Evolutionary conservation across 352 stramenopile genomes (phyloP), one percentile per base, ranked within the genome.

Genomic region (Pythium dissotocum): DNA sequence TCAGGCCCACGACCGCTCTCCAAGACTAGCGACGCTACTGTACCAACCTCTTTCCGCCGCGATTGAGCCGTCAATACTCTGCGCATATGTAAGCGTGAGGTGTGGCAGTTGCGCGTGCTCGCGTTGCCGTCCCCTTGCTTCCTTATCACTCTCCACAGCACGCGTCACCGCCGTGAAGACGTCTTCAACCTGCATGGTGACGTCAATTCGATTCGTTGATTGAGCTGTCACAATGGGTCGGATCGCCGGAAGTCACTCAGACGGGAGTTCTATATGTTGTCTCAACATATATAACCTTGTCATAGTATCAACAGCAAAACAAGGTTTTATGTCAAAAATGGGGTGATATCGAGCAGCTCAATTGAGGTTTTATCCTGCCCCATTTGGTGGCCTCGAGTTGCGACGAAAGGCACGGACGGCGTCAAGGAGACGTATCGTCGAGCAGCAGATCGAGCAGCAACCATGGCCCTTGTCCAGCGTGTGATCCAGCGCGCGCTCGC

Each of bases 51-150:
- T 77, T 58, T 85, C 63, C 4, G 77, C 81, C 2, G 89, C 63
- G 38, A 97, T 85, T 4, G 82, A 95, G 1, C 90, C 90, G 57
- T 97, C 90, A 10, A 97, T 87, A 61, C 90, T 97, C 63, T 97
- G 90, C 44, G 90, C 90, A 61, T 97, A 97, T 12, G 89, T 95
- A 18, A 97, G 70, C 42, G 90, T 97, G 46, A 97, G 65, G 32
- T 87, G 83, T 3, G 86, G 82, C 48, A 76, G 49, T 8, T 6
- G 16, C 3, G 14, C 21, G 24, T 62, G 58, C 24, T 68, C 54
- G n/a, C 40, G 52, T 38, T 40, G 26, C 2, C 28, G 54, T 21
- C 59, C 62, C 77, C 72, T 78, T 13, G 21, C 63, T 21, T 75
- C 59, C 26, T 73, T 67, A 33, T 72, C 77, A 30, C 60, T 61